These are phyloP conservation scores for Solanum chilense DNA, from an alignment of 257 asterid species.

Conservation along the genomic window DNA sequence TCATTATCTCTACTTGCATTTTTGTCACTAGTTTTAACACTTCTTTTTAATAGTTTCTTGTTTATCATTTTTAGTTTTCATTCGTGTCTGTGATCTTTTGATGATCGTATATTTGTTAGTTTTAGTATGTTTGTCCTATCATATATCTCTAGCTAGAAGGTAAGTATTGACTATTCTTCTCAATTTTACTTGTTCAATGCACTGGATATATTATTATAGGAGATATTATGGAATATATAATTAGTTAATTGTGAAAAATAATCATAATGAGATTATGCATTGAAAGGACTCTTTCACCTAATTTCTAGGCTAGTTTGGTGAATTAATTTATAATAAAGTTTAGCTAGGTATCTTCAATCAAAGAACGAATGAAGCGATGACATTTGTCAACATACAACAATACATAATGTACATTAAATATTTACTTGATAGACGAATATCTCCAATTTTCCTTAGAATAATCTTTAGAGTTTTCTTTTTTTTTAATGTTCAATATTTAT, in stretches of 20 bases:
- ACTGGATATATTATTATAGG: neutral
- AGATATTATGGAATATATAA: neutral
- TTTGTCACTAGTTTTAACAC: neutral
- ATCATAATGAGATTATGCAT: neutral
- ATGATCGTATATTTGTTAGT: neutral
- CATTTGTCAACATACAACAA: neutral
- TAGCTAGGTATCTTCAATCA: neutral
- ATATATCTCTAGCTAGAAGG: too few relatives aligned
- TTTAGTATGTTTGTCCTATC: neutral
- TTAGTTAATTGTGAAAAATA: neutral
- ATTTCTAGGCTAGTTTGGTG: neutral
- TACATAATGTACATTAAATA: neutral
- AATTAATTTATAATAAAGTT: neutral
- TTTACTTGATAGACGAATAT: neutral
- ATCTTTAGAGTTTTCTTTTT: neutral
- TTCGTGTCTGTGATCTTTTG: neutral
- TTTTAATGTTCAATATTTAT: neutral
- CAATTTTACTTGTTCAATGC: too few relatives aligned
- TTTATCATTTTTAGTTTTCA: neutral
- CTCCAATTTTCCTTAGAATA: neutral
- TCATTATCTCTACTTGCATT: neutral
- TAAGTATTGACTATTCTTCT: too few relatives aligned
- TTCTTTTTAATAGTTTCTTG: neutral
- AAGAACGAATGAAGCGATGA: neutral
- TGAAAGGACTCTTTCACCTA: neutral